phyloP scores from a whole-genome alignment of 257 asterid genomes.

The Osmanthus fragrans region DNA sequence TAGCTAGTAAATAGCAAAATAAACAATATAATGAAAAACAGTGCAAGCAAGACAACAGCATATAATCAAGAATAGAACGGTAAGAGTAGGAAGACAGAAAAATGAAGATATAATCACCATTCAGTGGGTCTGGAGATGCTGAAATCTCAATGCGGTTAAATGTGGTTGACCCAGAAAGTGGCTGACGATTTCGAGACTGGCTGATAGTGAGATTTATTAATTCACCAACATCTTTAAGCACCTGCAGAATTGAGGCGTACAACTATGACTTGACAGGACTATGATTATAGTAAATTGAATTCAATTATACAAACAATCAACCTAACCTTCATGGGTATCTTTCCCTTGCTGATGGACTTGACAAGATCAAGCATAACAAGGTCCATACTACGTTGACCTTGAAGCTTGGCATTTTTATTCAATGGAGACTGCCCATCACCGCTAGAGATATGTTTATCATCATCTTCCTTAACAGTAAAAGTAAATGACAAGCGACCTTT shows the following conservation, averaged over 20 bases:
- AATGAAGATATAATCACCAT: slow-evolving; percentile 48
- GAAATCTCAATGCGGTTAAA: slow-evolving; percentile 77
- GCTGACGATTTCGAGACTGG: slow-evolving; percentile 82
- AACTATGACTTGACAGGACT: slow-evolving; percentile 19
- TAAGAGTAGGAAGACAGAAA: background rate
- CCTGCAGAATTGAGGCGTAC: slow-evolving; percentile 47
- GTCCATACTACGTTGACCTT: slow-evolving; percentile 60
- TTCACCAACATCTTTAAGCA: slow-evolving; percentile 83
- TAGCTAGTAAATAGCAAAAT: slow-evolving; percentile 9
- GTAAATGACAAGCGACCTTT: slow-evolving; percentile 69
- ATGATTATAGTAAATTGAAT: slow-evolving; percentile 9
- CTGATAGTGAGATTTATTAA: slow-evolving; percentile 61
- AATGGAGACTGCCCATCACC: slow-evolving; percentile 50
- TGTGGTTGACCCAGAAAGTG: slow-evolving; percentile 86
- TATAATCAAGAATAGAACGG: slow-evolving; percentile 10
- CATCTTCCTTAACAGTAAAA: slow-evolving; percentile 77
- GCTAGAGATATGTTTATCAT: slow-evolving; percentile 36
- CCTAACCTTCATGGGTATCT: slow-evolving; percentile 82
- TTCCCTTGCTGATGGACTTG: slow-evolving; percentile 80
- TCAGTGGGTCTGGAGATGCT: slow-evolving; percentile 70
- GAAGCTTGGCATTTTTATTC: slow-evolving; percentile 64
- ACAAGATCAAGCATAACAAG: slow-evolving; percentile 79
- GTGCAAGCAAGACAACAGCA: slow-evolving; percentile 3
- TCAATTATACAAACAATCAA: slow-evolving; percentile 10
- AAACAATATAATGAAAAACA: background rate